phyloP scores from a whole-genome alignment of 75 land plant species.

The Cryptomeria japonica region DNA sequence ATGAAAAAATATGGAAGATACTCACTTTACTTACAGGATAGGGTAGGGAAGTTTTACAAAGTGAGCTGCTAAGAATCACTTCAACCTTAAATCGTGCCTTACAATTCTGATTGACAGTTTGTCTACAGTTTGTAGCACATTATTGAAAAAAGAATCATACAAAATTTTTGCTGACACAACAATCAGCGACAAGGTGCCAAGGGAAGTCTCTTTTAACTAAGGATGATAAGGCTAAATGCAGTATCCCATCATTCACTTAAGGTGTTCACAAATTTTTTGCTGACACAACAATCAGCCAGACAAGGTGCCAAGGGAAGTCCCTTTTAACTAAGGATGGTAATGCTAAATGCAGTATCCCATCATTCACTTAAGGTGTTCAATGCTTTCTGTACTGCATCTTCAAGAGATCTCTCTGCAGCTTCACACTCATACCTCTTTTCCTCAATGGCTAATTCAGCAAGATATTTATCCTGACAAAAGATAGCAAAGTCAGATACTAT shows the following conservation, averaged over 20 bases:
- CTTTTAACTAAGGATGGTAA: not conserved
- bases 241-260: not conserved
- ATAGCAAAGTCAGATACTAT: not conserved
- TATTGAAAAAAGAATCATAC: not conserved
- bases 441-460: conserved; percentile 97
- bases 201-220: not conserved
- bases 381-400: conserved; percentile 89
- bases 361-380: conserved; percentile 27
- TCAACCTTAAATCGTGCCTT: not conserved
- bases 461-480: conserved; percentile 68
- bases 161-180: not conserved
- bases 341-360: not conserved
- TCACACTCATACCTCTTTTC: conserved; percentile 89
- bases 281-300: not conserved
- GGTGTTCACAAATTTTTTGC: too few relatives aligned
- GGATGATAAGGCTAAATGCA: not conserved
- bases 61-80: not conserved
- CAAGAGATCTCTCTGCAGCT: conserved; percentile 92
- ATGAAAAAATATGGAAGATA: not conserved
- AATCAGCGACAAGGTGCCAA: not conserved
- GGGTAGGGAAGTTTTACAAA: not conserved
- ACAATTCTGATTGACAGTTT: not conserved
- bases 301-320: not conserved
- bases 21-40: not conserved
- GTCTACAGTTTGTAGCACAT: not conserved